phyloP scores from a whole-genome alignment of 306 rosid species.

The Prunus mume region DNA sequence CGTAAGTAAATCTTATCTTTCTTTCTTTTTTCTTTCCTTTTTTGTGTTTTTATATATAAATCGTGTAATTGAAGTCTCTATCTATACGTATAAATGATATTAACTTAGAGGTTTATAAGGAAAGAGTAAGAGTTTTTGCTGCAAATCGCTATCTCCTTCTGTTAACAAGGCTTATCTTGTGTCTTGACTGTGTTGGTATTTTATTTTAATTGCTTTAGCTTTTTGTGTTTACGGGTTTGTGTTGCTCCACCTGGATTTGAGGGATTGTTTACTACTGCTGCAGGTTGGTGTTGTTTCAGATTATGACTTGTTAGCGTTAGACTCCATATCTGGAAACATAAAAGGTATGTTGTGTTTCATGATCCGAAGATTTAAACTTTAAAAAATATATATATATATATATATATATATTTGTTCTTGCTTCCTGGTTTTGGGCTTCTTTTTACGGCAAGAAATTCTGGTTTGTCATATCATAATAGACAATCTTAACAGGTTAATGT shows the following conservation, averaged over 20 bases:
- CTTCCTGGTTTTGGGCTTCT: neutral
- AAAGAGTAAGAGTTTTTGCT: neutral
- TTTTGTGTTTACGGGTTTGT: neutral
- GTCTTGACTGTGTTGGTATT: neutral
- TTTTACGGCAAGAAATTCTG: neutral
- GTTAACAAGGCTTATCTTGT: neutral
- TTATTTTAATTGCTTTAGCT: neutral
- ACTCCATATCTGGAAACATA: constrained; percentile 83
- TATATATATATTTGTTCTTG: neutral
- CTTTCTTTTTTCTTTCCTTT: neutral
- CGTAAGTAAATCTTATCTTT: constrained; percentile 51
- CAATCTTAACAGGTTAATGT: neutral
- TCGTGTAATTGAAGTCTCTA: neutral
- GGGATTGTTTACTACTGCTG: constrained; percentile 9
- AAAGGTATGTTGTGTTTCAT: neutral
- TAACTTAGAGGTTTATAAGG: neutral
- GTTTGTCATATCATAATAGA: neutral
- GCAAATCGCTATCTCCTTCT: neutral
- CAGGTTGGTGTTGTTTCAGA: constrained; percentile 99
- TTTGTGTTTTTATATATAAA: neutral
- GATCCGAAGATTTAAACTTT: neutral
- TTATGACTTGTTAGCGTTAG: constrained; percentile 90
- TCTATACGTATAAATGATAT: neutral
- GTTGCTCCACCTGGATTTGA: constrained; percentile 25
- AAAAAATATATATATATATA: neutral